Base-by-base conservation (phyloP, 2,329 filamentous ascomycete species). In the Decorospora gaudefroyi region DNA sequence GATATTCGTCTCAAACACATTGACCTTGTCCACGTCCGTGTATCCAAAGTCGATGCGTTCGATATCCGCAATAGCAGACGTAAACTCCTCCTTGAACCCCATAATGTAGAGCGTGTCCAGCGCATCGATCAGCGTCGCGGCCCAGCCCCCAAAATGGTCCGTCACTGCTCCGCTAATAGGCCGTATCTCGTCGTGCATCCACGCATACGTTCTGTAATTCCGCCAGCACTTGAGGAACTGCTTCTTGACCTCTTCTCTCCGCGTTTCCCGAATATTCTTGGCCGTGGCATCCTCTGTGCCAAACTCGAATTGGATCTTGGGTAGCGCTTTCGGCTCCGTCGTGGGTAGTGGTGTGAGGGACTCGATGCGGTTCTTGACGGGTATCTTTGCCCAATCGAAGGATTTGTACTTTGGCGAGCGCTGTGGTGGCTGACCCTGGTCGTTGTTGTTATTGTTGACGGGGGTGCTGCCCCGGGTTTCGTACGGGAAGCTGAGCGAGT, bases 1-100 rank as follows among this genome's bases (percentile, higher is more conserved):
- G 63, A 97, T 78, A 13, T 72, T 77, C 0, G 75, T 77, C 51
- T 78, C 75, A 44, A 77, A 77, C 4, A 78, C 70, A 43, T 77
- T 78, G 54, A 78, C 51, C 12, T 58, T 64, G 13, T 72, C 68
- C 15, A 69, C 49, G 2, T 59, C 63, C 4, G 71, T 67, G 13
- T 64, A 62, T 3, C 70, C 67, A 33, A 77, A 74, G 46, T 78
- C 68, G 34, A 78, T 74, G 16, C 55, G 57, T 28, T 72, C 64
- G 0, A 74, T 62, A 8, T 73, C 72, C n/a, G 65, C 56, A 11
- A 76, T 72, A 1, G 75, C 75, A 16, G 71, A 69, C 11, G 70
- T 59, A 38, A 77, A 78, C 29, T 78, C 75, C n/a, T 72, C 67
- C 40, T 74, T 70, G 53, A 74, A 59, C 1, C 64, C 73, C 74